These are phyloP conservation scores for Cenchrus fungigraminus DNA, from an alignment of 176 grass and related monocot species.

Conservation along the genomic window DNA sequence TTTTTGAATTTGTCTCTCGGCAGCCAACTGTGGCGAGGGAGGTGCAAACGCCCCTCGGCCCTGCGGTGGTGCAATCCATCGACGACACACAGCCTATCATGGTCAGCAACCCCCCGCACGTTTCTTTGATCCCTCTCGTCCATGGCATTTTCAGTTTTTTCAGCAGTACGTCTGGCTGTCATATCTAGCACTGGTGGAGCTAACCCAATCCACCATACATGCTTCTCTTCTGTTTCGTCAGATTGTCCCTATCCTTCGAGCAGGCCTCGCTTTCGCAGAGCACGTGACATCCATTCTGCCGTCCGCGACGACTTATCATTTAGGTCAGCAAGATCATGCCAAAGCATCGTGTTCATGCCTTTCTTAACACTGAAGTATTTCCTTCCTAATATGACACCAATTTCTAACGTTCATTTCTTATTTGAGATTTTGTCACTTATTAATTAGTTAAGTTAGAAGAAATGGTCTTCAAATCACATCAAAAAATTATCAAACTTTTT, in stretches of 20 bases:
- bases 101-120: neutral
- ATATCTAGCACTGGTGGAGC: no score
- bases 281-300: neutral
- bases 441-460: no score
- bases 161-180: no score
- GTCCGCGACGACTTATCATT: neutral
- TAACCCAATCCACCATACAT: neutral
- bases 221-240: neutral
- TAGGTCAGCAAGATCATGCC: neutral
- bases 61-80: neutral
- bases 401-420: no score
- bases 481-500: no score
- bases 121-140: neutral
- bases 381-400: no score
- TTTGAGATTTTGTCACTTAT: no score
- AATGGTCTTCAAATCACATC: no score
- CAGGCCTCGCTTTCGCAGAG: neutral
- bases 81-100: slow-evolving; percentile 1
- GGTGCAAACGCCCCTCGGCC: neutral
- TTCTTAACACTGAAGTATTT: no score
- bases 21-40: neutral
- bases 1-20: no score
- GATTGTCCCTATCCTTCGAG: slow-evolving; percentile 9
- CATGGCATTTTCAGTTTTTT: no score
- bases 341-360: no score